These are phyloP conservation scores for Phylloporus sp. DNA, from an alignment of 768 basidiomycete genomes.

Conservation along the genomic window DNA sequence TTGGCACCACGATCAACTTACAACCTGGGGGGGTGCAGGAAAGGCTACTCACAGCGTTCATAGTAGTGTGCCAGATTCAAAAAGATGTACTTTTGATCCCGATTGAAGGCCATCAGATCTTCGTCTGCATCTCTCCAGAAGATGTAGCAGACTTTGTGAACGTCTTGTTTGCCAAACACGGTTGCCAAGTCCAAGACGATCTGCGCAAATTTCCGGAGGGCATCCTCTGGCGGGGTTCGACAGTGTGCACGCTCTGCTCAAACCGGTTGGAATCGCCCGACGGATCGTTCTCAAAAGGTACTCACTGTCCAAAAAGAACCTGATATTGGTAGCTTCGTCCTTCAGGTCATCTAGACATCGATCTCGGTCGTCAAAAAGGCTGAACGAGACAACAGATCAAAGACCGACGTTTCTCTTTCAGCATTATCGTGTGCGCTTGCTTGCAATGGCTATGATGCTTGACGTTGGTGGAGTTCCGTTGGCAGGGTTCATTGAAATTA, in stretches of 20 bases:
- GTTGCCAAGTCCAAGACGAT: slow-evolving; percentile 1
- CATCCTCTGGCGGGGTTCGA: neutral
- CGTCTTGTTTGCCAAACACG: neutral
- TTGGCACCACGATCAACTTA: neutral
- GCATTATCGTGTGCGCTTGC: slow-evolving; percentile 1
- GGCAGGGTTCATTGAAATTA: neutral
- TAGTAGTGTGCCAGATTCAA: slow-evolving; percentile 14
- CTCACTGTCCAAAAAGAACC: slow-evolving; percentile 14
- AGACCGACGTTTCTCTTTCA: slow-evolving; percentile 3
- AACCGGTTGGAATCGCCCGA: neutral
- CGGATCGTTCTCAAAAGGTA: neutral
- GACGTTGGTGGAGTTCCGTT: neutral
- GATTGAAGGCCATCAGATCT: slow-evolving; percentile 17
- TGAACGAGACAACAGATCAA: too few species aligned
- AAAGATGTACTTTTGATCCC: slow-evolving; percentile 10
- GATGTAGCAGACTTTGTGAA: slow-evolving; percentile 6
- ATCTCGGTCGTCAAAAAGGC: neutral
- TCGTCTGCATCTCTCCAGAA: slow-evolving; percentile 18
- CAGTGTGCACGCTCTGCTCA: neutral
- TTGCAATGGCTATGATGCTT: slow-evolving; percentile 4
- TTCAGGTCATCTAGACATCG: neutral
- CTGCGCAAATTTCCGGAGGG: slow-evolving; percentile 1
- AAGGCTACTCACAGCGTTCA: slow-evolving; percentile 3
- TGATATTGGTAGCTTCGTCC: neutral
- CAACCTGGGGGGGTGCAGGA: too few species aligned